Evolutionary conservation across 768 basidiomycete species (phyloP).

Genomic region (Amanita inopinata): DNA sequence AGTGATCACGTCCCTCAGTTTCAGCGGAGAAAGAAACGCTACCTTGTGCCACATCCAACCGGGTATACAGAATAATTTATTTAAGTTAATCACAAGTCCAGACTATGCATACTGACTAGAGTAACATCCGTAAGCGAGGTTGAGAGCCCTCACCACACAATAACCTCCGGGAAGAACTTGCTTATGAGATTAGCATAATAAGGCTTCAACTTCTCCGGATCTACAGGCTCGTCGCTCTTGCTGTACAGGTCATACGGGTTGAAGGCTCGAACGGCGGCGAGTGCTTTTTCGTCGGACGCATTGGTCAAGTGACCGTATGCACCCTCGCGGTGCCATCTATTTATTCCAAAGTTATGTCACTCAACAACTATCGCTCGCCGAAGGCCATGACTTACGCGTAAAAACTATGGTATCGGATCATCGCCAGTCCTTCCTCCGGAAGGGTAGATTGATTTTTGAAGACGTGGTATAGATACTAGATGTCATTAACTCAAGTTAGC

Average conservation of each 20-base stretch:
- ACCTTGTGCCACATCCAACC: no score
- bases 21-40: no score
- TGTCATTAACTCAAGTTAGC: not conserved
- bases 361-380: not conserved
- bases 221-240: slow-evolving; percentile 52
- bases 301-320: slow-evolving; percentile 59
- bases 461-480: slow-evolving; percentile 55
- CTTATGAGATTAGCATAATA: slow-evolving; percentile 59
- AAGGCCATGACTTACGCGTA: slow-evolving; percentile 46
- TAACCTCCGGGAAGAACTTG: slow-evolving; percentile 55
- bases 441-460: slow-evolving; percentile 56
- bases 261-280: slow-evolving; percentile 59
- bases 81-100: no score
- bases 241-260: slow-evolving; percentile 76
- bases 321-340: slow-evolving; percentile 66
- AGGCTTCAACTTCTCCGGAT: slow-evolving; percentile 42
- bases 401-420: slow-evolving; percentile 77
- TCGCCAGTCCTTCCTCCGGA: slow-evolving; percentile 55
- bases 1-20: no score
- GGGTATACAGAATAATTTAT: no score
- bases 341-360: not conserved
- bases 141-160: slow-evolving; percentile 45
- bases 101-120: no score
- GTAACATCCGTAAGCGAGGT: no score
- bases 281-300: slow-evolving; percentile 38